Percentiles rank a stretch among this genome's conserved stretches.
Conservation (phyloP, 345 rosid genomes). For the Litchi chinensis region DNA sequence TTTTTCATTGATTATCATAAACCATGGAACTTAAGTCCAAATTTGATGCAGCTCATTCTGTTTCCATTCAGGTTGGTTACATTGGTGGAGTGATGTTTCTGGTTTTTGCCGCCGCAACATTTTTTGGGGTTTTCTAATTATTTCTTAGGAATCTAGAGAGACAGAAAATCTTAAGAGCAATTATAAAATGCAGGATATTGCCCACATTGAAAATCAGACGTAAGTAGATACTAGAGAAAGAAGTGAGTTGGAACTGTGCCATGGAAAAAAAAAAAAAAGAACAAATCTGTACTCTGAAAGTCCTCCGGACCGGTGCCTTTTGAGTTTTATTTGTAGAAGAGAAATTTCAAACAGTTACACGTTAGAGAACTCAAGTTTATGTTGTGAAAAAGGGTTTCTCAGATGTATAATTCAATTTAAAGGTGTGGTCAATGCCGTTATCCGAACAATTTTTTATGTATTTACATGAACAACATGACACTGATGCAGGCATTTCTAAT, state of each 20-base stretch:
- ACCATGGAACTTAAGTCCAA: background rate
- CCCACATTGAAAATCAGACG: background rate
- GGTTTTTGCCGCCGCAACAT: conserved; percentile 84
- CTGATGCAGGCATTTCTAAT: background rate
- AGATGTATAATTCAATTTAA: background rate
- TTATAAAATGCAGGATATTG: background rate
- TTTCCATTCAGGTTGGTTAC: conserved; percentile 83
- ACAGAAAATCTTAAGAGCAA: conserved; percentile 12
- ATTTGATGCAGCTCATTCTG: conserved; percentile 16
- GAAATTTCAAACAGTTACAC: too few relatives aligned
- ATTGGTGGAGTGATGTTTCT: conserved; percentile 85
- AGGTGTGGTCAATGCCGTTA: background rate
- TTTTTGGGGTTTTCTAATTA: conserved; percentile 76
- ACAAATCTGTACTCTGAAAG: background rate
- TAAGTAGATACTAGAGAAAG: conserved; percentile 2
- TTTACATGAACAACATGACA: background rate
- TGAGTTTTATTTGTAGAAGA: background rate
- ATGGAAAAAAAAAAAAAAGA: background rate
- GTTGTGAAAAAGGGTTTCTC: background rate
- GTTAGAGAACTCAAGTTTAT: background rate
- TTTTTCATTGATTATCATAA: background rate
- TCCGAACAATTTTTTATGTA: background rate
- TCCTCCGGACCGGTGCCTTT: background rate
- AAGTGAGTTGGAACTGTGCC: background rate
- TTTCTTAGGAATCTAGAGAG: conserved; percentile 4